Evolutionary conservation across 345 rosid species (phyloP).

Genomic region (Syzygium jambos): DNA sequence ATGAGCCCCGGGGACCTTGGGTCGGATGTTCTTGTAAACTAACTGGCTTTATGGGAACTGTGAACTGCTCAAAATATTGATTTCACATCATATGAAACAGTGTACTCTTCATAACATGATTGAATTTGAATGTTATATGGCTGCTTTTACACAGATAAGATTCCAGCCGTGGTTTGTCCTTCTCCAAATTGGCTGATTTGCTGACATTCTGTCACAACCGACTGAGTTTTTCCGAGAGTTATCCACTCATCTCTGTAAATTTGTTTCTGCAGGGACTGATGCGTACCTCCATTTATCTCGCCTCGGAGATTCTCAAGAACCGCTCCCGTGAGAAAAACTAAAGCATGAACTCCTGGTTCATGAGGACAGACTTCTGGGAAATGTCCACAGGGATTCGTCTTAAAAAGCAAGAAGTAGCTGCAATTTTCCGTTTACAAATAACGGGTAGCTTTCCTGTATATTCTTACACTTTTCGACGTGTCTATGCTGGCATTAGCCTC

Average conservation of each 20-base stretch:
- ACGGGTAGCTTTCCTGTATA: neutral
- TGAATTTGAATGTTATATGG: neutral
- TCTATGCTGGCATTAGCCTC: neutral
- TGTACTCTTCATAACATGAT: neutral
- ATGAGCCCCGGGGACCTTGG: neutral
- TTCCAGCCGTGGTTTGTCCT: neutral
- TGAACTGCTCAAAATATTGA: neutral
- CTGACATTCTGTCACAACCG: neutral
- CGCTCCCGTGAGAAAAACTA: constrained; percentile 39
- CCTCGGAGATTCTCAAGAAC: constrained; percentile 62
- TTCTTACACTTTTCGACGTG: neutral
- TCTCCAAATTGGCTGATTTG: neutral
- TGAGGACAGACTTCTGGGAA: neutral
- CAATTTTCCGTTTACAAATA: neutral
- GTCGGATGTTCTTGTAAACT: neutral
- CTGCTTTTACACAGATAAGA: neutral
- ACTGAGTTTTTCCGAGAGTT: neutral
- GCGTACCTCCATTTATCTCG: constrained; percentile 70
- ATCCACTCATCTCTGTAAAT: neutral
- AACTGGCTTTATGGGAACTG: neutral
- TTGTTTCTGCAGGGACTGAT: constrained; percentile 57
- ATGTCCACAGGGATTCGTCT: neutral
- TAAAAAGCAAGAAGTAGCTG: neutral
- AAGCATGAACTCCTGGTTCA: neutral
- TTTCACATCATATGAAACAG: neutral